Percentiles rank a stretch among this genome's conserved stretches.
Conservation (phyloP, 495 filamentous ascomycete genomes). For the Penicillium bialowiezense region DNA sequence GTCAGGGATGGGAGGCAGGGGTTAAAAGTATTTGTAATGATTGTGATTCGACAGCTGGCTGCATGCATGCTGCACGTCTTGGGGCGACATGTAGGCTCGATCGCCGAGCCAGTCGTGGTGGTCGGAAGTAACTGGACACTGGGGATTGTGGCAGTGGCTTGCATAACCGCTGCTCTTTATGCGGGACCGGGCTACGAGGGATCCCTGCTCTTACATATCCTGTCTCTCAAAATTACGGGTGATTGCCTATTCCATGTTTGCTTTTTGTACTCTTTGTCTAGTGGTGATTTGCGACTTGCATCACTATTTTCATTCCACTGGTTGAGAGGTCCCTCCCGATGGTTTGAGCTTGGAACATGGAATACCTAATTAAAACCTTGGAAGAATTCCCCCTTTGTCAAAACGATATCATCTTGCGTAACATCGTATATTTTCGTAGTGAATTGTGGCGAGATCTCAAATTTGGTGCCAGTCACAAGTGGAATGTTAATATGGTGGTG, state of each 20-base stretch:
- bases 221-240: not conserved
- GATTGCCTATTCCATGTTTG: not conserved
- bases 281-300: too few species aligned
- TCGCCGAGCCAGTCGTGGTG: constrained; percentile 3
- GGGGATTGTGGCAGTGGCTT: constrained; percentile 1
- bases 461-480: not conserved
- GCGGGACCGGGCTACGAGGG: constrained; percentile 1
- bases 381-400: too few species aligned
- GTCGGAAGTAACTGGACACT: constrained; percentile 8
- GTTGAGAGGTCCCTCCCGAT: too few species aligned
- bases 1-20: not conserved
- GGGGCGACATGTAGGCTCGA: not conserved
- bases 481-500: not conserved
- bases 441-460: not conserved
- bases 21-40: not conserved
- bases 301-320: too few species aligned
- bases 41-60: not conserved
- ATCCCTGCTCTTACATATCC: not conserved
- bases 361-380: too few species aligned
- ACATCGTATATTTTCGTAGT: not conserved
- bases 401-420: not conserved
- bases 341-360: too few species aligned
- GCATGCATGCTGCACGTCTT: constrained; percentile 8
- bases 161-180: constrained; percentile 17
- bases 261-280: not conserved